Base-by-base conservation (phyloP, 768 basidiomycete genomes). In the Chiua virens region DNA sequence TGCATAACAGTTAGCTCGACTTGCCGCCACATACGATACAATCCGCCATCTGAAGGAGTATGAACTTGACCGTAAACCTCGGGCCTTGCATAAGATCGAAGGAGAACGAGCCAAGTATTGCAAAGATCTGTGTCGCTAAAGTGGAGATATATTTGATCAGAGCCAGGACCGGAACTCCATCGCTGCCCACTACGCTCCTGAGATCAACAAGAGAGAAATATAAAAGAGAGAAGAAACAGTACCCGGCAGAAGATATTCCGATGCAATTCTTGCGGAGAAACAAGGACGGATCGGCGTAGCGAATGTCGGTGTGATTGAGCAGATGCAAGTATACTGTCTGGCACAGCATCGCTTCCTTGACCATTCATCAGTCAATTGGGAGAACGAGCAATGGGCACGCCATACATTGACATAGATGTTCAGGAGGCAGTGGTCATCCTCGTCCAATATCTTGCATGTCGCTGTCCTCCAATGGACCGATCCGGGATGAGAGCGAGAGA, bases 1-100 rank as follows among this genome's bases (percentile, higher is more conserved):
- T 89, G 86, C 35, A 86, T 74, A 48, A 91, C 75, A 27, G 80
- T 79, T 22, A 93, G 72, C 55, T 89, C 82, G 21, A 93, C 77
- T 65, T 89, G 87, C 45, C 92, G 79, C 87, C 89, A 93, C 81
- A 93, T 87, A 48, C 92, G 84, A 69, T 89, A 92, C 11, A 87
- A 80, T 8, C 90, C 90, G 38, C 86, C 87, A 53, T 85, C 84
- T 45, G 68, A 61, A 20, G 80, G 75, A 35, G 74, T 73, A 56
- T 76, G 73, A 64, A 77, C 71, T 56, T 76, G 74, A 30, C 86
- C 89, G 62, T 91, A 89, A 48, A 87, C 81, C 67, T 92, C 91
- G 1, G 89, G 86, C 45, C 79, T 78, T 13, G 92, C 85, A 67
- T 88, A 92, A 4, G 91, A 89, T 52, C 85, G 83, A 49, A 93